Evolutionary conservation across 192 early-diverging fungal species (phyloP), one percentile per base, ranked within the genome.

Genomic region (Coemansia asiatica): DNA sequence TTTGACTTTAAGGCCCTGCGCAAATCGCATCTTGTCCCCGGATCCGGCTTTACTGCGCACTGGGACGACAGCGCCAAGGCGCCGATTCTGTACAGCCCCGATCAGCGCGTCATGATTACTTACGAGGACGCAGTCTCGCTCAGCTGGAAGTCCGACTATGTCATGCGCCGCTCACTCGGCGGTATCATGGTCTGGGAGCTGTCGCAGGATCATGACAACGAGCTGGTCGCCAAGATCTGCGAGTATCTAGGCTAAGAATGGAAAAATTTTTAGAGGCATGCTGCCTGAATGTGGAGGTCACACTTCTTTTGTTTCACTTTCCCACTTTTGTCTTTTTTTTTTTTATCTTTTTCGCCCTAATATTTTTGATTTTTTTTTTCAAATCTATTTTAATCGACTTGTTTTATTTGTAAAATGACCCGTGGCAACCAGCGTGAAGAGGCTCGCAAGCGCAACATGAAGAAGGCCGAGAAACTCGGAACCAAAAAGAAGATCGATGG

Each of bases 161-260:
- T 89, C 50, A 66, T 82, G 46, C 54, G 69, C 9, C 78, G 80
- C 26, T 53, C 66, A 6, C 69, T 94, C 26, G 89, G 88, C 51
- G 92, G 92, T 0, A 84, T 85, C 23, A 90, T 94, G 89, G 89
- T 90, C 75, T 94, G 92, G 92, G 91, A 94, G 77, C 71, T 92
- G 57, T 75, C 75, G 36, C 75, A 83, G 61, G 81, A 83, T 63
- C 38, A 71, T 49, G 49, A 67, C 16, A 51, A 58, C 38, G 80
- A 77, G 66, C 80, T 82, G 40, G 47, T 82, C 16, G 59, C 54
- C 60, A 82, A 78, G 59, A 82, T 82, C 50, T 74, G 74, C 69
- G 71, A 78, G 36, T 82, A 82, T 22, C 64, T 82, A 12, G 80
- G 80, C 12, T 82, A 47, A 71, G n/a, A n/a, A n/a, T n/a, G 25